Conservation (phyloP, 768 basidiomycete genomes). For the Dictyophora rubrovolvata region DNA sequence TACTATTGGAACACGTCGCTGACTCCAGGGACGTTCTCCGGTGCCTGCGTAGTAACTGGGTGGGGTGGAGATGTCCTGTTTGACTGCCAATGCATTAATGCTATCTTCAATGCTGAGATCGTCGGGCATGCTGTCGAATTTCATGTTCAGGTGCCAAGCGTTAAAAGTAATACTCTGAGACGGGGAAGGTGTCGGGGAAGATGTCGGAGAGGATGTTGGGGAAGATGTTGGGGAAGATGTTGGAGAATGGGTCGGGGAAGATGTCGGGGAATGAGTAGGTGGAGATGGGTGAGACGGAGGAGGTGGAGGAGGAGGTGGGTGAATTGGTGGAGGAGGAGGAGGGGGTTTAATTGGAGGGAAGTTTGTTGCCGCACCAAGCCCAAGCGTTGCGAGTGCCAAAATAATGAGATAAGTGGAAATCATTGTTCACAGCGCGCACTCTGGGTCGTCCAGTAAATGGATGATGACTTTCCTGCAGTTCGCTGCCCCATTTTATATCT, state of each 20-base stretch:
- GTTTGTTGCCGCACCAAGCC: not conserved
- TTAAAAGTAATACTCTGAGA: not conserved
- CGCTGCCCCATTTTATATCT: too few relatives aligned
- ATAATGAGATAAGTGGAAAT: not conserved
- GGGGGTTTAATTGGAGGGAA: not conserved
- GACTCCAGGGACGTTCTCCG: constrained; percentile 46
- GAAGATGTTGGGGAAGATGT: too few relatives aligned
- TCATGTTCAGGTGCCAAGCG: constrained; percentile 35
- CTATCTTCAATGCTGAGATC: constrained; percentile 37
- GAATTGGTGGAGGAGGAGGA: too few relatives aligned
- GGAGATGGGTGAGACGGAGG: too few relatives aligned
- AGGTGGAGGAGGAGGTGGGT: too few relatives aligned
- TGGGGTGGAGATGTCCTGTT: not conserved
- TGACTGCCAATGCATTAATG: constrained; percentile 23
- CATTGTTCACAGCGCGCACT: not conserved
- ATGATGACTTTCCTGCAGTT: too few relatives aligned
- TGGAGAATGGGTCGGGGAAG: too few relatives aligned
- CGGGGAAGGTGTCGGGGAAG: too few relatives aligned
- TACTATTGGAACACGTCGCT: constrained; percentile 32
- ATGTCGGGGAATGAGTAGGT: too few relatives aligned
- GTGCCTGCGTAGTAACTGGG: constrained; percentile 20
- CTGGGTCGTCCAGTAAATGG: too few relatives aligned
- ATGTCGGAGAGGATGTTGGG: too few relatives aligned
- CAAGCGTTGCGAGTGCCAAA: not conserved
- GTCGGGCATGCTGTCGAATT: constrained; percentile 42